These are phyloP conservation scores for Nicotiana noctiflora DNA, from an alignment of 257 asterid genomes.

Conservation along the genomic window DNA sequence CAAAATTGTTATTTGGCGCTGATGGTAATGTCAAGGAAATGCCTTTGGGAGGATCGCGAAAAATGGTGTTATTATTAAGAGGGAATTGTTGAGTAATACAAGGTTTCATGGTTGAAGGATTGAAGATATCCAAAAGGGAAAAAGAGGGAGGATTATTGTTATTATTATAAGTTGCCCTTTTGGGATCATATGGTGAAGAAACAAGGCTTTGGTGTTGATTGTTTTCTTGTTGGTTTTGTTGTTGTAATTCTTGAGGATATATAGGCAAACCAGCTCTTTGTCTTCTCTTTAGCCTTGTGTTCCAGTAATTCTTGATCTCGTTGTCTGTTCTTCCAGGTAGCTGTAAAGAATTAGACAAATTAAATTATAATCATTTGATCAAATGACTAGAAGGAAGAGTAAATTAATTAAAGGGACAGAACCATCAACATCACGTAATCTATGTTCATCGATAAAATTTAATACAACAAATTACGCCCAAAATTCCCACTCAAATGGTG, in stretches of 20 bases:
- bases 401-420: neutral
- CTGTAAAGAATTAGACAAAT: conserved; percentile 15
- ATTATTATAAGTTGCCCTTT: neutral
- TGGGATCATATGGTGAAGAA: conserved; percentile 19
- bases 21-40: conserved; percentile 26
- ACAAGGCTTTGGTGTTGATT: conserved; percentile 6
- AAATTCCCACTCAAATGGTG: neutral
- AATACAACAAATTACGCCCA: neutral
- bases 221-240: conserved; percentile 2
- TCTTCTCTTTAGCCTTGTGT: conserved; percentile 60
- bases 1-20: conserved; percentile 7
- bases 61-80: conserved; percentile 18
- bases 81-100: neutral
- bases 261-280: conserved; percentile 59
- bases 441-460: neutral
- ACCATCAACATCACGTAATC: neutral
- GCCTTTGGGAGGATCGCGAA: conserved; percentile 24
- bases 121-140: conserved; percentile 15
- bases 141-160: conserved; percentile 3
- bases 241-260: conserved; percentile 36
- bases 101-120: conserved; percentile 6
- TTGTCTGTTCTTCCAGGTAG: conserved; percentile 72
- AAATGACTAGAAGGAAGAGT: neutral
- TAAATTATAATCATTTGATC: neutral
- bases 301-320: conserved; percentile 72